Conservation (phyloP, 2,329 filamentous ascomycete species). For the Colletotrichum costaricense region DNA sequence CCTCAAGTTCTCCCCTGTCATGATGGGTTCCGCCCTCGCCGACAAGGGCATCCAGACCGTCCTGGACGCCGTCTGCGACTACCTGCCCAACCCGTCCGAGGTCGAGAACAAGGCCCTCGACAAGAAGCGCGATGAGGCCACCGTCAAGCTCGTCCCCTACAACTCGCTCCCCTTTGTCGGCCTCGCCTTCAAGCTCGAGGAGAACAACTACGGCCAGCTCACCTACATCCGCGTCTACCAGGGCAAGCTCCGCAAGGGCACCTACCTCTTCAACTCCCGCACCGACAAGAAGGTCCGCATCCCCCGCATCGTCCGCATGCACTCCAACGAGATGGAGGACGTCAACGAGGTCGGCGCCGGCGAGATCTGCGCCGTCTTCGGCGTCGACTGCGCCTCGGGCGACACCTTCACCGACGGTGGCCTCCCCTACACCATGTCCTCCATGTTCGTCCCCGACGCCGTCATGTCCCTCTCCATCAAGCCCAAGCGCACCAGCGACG, state of each 20-base stretch:
- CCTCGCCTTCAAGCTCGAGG: constrained; percentile 97
- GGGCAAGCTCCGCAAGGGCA: constrained; percentile 87
- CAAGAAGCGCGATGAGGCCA: constrained; percentile 79
- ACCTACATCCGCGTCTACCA: constrained; percentile 99
- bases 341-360: constrained; percentile 91
- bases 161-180: constrained; percentile 94
- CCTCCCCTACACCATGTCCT: constrained; percentile 94
- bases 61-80: constrained; percentile 96
- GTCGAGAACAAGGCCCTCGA: constrained; percentile 92
- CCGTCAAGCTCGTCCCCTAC: constrained; percentile 91
- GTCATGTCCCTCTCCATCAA: constrained; percentile 98
- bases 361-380: constrained; percentile 98
- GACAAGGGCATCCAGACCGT: constrained; percentile 97
- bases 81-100: constrained; percentile 90
- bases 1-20: constrained; percentile 90
- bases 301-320: constrained; percentile 98
- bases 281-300: constrained; percentile 97
- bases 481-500: constrained; percentile 92
- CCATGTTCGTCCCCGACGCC: constrained; percentile 97
- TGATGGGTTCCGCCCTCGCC: constrained; percentile 95
- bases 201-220: constrained; percentile 97
- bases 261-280: constrained; percentile 92
- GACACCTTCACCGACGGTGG: constrained; percentile 97
- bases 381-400: constrained; percentile 96
- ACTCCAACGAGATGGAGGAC: constrained; percentile 99